Percentiles rank a stretch among this genome's conserved stretches.
phyloP scores from a whole-genome alignment of 352 stramenopile genomes.

The Globisporangium echinulatum region DNA sequence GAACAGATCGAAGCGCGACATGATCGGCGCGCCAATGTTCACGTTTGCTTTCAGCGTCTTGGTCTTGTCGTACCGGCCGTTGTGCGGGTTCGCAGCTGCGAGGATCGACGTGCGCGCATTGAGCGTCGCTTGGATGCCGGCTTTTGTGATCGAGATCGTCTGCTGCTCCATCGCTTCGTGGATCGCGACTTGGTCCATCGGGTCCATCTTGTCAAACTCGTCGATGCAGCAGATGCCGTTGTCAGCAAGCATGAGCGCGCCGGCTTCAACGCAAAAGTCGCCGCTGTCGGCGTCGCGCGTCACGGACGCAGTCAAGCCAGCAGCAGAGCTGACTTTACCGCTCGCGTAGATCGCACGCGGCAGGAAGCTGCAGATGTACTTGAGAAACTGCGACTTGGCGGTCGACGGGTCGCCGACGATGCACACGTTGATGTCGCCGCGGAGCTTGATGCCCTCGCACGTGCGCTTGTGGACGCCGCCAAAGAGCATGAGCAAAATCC shows the following conservation, averaged over 20 bases:
- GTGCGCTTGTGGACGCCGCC: conserved; percentile 98
- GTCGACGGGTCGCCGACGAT: conserved; percentile 97
- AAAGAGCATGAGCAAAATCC: conserved; percentile 97
- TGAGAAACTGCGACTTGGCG: conserved; percentile 99
- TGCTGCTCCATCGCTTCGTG: conserved; percentile 99
- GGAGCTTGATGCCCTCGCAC: conserved; percentile 95
- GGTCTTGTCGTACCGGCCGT: conserved; percentile 91
- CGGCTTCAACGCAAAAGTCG: conserved; percentile 89
- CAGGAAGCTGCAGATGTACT: conserved; percentile 93
- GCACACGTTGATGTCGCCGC: conserved; percentile 99
- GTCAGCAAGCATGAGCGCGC: conserved; percentile 98
- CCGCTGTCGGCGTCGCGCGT: conserved; percentile 92
- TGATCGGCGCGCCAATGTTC: conserved; percentile 93
- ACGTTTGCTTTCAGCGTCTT: conserved; percentile 89
- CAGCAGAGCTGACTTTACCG: conserved; percentile 96
- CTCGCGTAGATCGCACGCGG: conserved; percentile 98
- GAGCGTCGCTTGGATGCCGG: conserved; percentile 97
- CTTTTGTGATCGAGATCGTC: conserved; percentile 98
- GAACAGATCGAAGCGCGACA: conserved; percentile 99
- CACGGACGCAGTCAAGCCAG: conserved; percentile 97
- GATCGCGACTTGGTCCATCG: conserved; percentile 97
- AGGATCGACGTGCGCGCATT: conserved; percentile 99
- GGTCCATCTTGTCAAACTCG: conserved; percentile 99
- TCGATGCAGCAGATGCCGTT: conserved; percentile 99
- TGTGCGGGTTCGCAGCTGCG: conserved; percentile 98